phyloP scores from a whole-genome alignment of 202 grass and related monocot genomes.

The Setaria viridis region DNA sequence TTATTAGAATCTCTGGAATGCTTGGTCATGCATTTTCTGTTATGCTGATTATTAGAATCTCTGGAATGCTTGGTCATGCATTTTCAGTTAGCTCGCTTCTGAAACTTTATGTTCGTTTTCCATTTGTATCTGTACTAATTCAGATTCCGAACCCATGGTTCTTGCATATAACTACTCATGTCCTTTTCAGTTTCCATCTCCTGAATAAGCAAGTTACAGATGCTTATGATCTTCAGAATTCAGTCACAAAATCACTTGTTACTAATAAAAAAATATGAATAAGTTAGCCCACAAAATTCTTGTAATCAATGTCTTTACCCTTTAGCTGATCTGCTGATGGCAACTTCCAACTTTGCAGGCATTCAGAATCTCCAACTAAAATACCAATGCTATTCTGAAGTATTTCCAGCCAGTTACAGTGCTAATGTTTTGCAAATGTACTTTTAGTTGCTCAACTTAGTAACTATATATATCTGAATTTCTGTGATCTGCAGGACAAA shows the following conservation, averaged over 20 bases:
- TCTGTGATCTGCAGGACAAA: constrained; percentile 36
- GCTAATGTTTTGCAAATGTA: neutral
- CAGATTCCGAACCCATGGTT: neutral
- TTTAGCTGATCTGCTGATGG: neutral
- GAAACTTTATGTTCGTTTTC: neutral
- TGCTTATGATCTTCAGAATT: neutral
- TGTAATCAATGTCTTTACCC: neutral
- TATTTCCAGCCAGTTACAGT: neutral
- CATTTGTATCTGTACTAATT: neutral
- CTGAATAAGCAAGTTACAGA: neutral
- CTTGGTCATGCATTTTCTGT: neutral
- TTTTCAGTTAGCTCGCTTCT: neutral
- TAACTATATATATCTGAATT: neutral
- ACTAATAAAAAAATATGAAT: neutral
- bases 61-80: neutral
- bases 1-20: neutral
- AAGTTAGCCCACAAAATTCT: neutral
- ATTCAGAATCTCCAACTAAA: neutral
- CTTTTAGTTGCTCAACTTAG: neutral
- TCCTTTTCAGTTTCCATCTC: neutral
- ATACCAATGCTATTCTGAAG: neutral
- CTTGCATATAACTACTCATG: neutral
- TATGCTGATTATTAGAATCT: neutral
- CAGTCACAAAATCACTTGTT: neutral
- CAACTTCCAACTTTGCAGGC: neutral